Evolutionary conservation across 192 early-diverging fungal genomes (phyloP).

Genomic region (Backusella westeae): DNA sequence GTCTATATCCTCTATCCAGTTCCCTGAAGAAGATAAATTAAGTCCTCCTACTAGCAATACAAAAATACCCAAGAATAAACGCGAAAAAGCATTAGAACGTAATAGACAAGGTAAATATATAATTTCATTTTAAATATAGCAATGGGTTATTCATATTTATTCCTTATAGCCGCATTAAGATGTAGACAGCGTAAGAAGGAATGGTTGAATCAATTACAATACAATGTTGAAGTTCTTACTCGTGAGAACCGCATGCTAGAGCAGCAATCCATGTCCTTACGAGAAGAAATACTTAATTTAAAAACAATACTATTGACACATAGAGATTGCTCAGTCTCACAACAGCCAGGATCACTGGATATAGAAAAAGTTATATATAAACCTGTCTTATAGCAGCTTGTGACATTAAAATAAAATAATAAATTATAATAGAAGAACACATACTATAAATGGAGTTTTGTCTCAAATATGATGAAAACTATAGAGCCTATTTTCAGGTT

Average conservation of each 20-base stretch:
- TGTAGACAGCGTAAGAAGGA: conserved; percentile 92
- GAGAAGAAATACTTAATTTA: conserved; percentile 74
- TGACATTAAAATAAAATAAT: background rate
- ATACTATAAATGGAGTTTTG: background rate
- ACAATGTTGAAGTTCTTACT: conserved; percentile 55
- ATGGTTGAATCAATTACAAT: conserved; percentile 79
- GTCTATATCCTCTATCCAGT: background rate
- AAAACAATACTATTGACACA: conserved; percentile 60
- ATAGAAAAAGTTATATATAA: background rate
- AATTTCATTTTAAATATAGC: background rate
- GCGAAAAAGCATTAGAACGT: background rate
- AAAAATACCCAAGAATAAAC: background rate
- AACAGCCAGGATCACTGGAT: background rate
- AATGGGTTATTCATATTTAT: background rate
- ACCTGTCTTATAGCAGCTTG: background rate
- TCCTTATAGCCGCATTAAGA: conserved; percentile 72
- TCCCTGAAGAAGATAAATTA: background rate
- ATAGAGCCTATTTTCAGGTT: background rate
- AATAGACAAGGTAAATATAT: background rate
- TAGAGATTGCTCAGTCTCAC: background rate
- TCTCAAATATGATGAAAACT: background rate
- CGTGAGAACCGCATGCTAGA: conserved; percentile 63
- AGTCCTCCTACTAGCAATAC: background rate
- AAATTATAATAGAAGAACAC: background rate
- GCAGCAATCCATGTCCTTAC: conserved; percentile 49